Base-by-base conservation (phyloP, 331 rosid genomes). In the Telfairia occidentalis region DNA sequence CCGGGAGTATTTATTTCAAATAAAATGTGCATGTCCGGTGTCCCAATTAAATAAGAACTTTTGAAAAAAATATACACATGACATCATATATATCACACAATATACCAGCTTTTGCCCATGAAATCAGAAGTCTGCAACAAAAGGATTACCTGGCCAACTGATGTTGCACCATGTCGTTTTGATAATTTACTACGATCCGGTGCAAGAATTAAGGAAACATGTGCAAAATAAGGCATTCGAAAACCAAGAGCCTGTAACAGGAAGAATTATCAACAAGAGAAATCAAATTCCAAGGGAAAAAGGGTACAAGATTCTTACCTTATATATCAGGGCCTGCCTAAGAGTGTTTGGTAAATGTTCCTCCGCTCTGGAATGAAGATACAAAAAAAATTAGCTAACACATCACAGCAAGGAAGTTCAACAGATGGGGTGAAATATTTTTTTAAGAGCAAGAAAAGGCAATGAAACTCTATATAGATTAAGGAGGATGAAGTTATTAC, bases 101-200 rank as follows among this genome's bases (percentile, higher is more conserved):
- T 45, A 59, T 26, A 18, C 29, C 53, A 58, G 67, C 43, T 48
- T 48, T 46, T 4, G 23, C 29, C 42, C 28, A 29, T 29, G 38
- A 26, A 26, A 26, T 23, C 50, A 70, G 42, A 70, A 18, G 0
- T 70, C 18, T 28, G 58, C 75, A 70, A 7, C 35, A 32, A 11
- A 59, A 83, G 52, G 43, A 73, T 18, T 69, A 90, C 98, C 98
- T 95, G 98, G 81, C 97, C 98, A 21, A 91, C 98, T 52, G 98
- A 95, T 74, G 97, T 95, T 29, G 98, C 98, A 55, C 97, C 98
- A 86, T 92, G 97, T 42, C 97, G 94, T 85, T 95, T 95, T 43
- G 98, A 95, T 78, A 95, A 85, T 83, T 95, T 95, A 82, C 98
- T 90, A 73, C 93, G 87, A 77, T 95, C 98, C 75, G 98, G 97